Conservation (phyloP, 1,284 basidiomycete genomes). For the Naganishia albida region DNA sequence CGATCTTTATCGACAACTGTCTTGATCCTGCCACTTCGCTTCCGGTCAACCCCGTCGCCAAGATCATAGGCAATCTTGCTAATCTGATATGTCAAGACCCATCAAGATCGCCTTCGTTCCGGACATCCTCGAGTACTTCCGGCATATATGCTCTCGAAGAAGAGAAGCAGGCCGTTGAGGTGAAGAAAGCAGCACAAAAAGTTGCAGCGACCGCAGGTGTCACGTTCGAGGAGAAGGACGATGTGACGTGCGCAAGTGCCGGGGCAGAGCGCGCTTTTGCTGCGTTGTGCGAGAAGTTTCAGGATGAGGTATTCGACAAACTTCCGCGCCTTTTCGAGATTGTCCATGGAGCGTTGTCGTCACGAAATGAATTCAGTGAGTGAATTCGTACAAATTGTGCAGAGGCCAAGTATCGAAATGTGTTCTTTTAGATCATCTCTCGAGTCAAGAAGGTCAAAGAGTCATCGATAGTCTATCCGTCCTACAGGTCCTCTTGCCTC, state of each 20-base stretch:
- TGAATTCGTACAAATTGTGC: too few relatives aligned
- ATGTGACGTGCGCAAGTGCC: slow-evolving; percentile 58
- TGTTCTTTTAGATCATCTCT: slow-evolving; percentile 5
- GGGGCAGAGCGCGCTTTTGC: slow-evolving; percentile 84
- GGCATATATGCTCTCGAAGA: slow-evolving; percentile 75
- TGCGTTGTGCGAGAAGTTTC: slow-evolving; percentile 56
- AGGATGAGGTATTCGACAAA: slow-evolving; percentile 8
- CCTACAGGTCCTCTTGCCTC: slow-evolving; percentile 75
- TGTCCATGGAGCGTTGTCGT: slow-evolving; percentile 44
- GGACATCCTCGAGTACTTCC: slow-evolving; percentile 59
- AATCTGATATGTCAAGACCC: slow-evolving; percentile 94
- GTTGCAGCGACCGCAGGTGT: slow-evolving; percentile 59
- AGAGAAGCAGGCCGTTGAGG: slow-evolving; percentile 43
- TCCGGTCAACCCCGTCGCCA: slow-evolving; percentile 68
- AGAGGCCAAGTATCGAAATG: background rate
- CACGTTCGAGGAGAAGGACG: slow-evolving; percentile 57
- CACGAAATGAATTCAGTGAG: slow-evolving; percentile 10
- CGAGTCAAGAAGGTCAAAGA: slow-evolving; percentile 70
- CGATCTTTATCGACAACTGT: slow-evolving; percentile 85
- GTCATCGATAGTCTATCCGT: slow-evolving; percentile 92
- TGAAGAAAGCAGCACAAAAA: slow-evolving; percentile 44
- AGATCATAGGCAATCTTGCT: slow-evolving; percentile 96
- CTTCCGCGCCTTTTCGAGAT: slow-evolving; percentile 13
- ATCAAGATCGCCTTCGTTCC: slow-evolving; percentile 85
- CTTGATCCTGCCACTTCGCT: slow-evolving; percentile 64